Evolutionary conservation across 345 rosid species (phyloP), one percentile per base, ranked within the genome.

Genomic region (Garcia nutans): DNA sequence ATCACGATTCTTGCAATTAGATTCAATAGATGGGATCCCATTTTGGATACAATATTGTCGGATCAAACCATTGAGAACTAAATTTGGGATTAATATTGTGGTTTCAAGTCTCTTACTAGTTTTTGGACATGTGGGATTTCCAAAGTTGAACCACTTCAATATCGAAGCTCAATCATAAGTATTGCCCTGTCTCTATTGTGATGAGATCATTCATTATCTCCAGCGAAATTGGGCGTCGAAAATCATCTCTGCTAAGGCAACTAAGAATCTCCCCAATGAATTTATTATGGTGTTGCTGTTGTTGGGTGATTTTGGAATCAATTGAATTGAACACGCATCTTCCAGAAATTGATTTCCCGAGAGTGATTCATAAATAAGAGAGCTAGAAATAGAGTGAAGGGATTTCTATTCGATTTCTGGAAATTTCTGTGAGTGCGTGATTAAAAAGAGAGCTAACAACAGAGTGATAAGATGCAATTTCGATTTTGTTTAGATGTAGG

Each of bases 281-380:
- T 42, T 33, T 68, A 62, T n/a, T 52, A 41, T 64, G 41, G 12
- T 41, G 57, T 50, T 54, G 60, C 50, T 54, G 60, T 13, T 71
- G 75, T 64, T 23, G 79, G 71, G 23, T 50, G 10, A 76, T 50
- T 74, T 80, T 81, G 22, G 58, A 58, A 65, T 88, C 86, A 10
- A 83, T 79, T 56, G 59, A 73, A 67, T 83, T 77, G 57, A 94
- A 87, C 45, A 89, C 86, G 59, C 92, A 87, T 82, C 97, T 87
- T 44, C 88, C 87, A 26, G 31, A 28, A 28, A 28, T 28, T 2
- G 31, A 28, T 28, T 28, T 28, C 31, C 31, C 1, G 31, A 28
- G 31, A 1, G 31, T 28, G 31, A 28, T 28, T 1, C 31, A 28
- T 28, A 28, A 28, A 28, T 28, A 28, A 28, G 31, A 28, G 31